These are phyloP conservation scores for Aschersonia sp. DNA, from an alignment of 2,329 filamentous ascomycete genomes.

Conservation along the genomic window DNA sequence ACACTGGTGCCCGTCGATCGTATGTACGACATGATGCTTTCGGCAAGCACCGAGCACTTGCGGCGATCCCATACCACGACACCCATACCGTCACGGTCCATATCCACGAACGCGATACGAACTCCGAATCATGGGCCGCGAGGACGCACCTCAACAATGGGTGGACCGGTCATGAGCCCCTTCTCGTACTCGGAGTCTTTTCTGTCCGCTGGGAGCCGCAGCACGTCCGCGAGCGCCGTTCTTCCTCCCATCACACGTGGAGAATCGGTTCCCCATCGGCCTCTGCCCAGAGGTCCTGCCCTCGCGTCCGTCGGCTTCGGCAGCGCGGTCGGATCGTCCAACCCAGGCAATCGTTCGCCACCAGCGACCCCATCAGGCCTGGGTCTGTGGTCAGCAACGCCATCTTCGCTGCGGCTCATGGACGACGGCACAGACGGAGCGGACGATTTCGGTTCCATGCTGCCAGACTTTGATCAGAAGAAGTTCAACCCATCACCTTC, in stretches of 20 bases:
- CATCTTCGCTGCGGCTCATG: slow-evolving; percentile 27
- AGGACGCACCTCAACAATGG: slow-evolving; percentile 19
- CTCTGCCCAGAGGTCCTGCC: slow-evolving; percentile 7
- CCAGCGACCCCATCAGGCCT: slow-evolving; percentile 8
- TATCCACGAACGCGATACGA: slow-evolving; percentile 17
- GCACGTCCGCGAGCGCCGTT: slow-evolving; percentile 27
- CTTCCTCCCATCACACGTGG: slow-evolving; percentile 13
- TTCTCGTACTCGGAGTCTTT: slow-evolving; percentile 27
- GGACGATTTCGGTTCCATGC: slow-evolving; percentile 34
- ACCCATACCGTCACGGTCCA: slow-evolving; percentile 17
- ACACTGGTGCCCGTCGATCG: slow-evolving; percentile 35
- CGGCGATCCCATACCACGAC: slow-evolving; percentile 22
- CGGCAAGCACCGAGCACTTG: slow-evolving; percentile 65
- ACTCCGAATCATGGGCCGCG: slow-evolving; percentile 14
- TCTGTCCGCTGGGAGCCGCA: slow-evolving; percentile 24
- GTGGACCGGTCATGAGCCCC: slow-evolving; percentile 15
- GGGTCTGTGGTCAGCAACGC: slow-evolving; percentile 19
- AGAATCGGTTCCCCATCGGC: slow-evolving; percentile 15
- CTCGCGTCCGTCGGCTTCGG: slow-evolving; percentile 5
- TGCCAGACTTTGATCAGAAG: slow-evolving; percentile 36
- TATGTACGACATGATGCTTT: slow-evolving; percentile 58
- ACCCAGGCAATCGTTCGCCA: slow-evolving; percentile 10
- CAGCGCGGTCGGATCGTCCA: slow-evolving; percentile 5
- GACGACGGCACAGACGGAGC: slow-evolving; percentile 30
- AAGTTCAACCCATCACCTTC: slow-evolving; percentile 9